phyloP scores from a whole-genome alignment of 2,329 filamentous ascomycete genomes.

The Ceratocystis colombiana region DNA sequence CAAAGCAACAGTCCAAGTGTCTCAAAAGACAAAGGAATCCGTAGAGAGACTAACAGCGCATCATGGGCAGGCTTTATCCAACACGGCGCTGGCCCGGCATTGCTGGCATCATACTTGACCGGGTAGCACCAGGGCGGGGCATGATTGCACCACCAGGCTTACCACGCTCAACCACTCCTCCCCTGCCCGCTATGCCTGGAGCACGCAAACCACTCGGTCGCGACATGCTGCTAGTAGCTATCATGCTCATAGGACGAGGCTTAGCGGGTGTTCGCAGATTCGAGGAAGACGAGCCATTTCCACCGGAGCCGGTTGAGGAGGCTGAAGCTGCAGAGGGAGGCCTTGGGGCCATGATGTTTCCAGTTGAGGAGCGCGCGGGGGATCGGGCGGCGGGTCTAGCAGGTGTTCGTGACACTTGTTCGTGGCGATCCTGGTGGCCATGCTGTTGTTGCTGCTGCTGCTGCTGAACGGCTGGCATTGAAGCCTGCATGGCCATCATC shows the following conservation, averaged over 20 bases:
- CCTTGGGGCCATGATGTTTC: slow-evolving; percentile 10
- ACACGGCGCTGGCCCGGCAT: slow-evolving; percentile 58
- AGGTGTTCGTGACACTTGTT: slow-evolving; percentile 27
- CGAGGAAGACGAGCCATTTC: slow-evolving; percentile 15
- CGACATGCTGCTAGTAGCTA: slow-evolving; percentile 46
- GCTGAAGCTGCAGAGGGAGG: slow-evolving; percentile 24
- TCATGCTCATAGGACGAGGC: slow-evolving; percentile 34
- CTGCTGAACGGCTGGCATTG: slow-evolving; percentile 28
- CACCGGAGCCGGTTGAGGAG: slow-evolving; percentile 24
- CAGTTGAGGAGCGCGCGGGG: slow-evolving; percentile 25
- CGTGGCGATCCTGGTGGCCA: slow-evolving; percentile 26
- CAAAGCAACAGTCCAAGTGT: slow-evolving; percentile 1
- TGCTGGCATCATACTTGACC: slow-evolving; percentile 70
- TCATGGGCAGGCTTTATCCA: neutral
- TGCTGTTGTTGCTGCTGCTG: slow-evolving; percentile 27
- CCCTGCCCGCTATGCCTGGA: slow-evolving; percentile 40
- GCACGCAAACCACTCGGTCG: slow-evolving; percentile 51
- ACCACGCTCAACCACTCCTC: slow-evolving; percentile 34
- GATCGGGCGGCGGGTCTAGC: slow-evolving; percentile 28
- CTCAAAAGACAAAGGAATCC: slow-evolving; percentile 8
- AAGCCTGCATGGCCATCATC: slow-evolving; percentile 61
- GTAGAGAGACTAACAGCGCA: neutral
- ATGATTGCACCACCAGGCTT: slow-evolving; percentile 40
- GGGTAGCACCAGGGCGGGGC: slow-evolving; percentile 39
- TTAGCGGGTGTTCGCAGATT: slow-evolving; percentile 31